Evolutionary conservation across 305 asterid genomes (phyloP), one percentile per base, ranked within the genome.

Genomic region (Fraxinus platypoda): DNA sequence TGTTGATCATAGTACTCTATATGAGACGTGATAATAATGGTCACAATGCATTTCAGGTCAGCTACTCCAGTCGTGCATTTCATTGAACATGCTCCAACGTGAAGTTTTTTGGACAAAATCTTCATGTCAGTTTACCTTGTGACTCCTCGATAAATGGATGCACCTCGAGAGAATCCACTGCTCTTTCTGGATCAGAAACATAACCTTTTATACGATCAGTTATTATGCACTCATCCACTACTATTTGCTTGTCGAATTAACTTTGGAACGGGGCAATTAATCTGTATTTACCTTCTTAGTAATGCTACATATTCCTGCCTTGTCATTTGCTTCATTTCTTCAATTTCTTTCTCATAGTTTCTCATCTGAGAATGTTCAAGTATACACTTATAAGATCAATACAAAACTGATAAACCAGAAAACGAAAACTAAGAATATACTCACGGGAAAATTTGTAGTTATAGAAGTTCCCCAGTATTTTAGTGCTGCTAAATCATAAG

Each of bases 111-210:
- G 12, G 46, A 38, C 46, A 41, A 41, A 41, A 35, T 35, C 3
- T 41, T 41, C 49, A 41, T 41, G 41, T 17, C 12, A 3, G 30
- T n/a, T 46, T 78, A 94, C 98, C 98, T 93, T 5, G 98, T 94
- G 41, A 94, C 98, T 12, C 98, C 98, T 77, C 98, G 92, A 82
- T 95, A 95, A 73, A 93, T 92, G 28, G 98, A 95, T 8, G 98
- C 98, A 25, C 98, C 98, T 3, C 97, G 93, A 57, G 97, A 94
- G 83, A 94, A 94, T 34, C 98, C 98, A 43, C 98, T 95, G 81
- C 98, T 95, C 83, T 92, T 95, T 85, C 98, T 94, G 89, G 35
- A 84, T 57, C 5, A 57, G 46, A 73, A 30, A 25, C 25, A n/a
- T 23, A 68, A 70, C 76, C 15, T 6, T 35, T 71, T 26, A 28